Base-by-base conservation (phyloP, 768 basidiomycete species). In the Agrocybe chaxingu region DNA sequence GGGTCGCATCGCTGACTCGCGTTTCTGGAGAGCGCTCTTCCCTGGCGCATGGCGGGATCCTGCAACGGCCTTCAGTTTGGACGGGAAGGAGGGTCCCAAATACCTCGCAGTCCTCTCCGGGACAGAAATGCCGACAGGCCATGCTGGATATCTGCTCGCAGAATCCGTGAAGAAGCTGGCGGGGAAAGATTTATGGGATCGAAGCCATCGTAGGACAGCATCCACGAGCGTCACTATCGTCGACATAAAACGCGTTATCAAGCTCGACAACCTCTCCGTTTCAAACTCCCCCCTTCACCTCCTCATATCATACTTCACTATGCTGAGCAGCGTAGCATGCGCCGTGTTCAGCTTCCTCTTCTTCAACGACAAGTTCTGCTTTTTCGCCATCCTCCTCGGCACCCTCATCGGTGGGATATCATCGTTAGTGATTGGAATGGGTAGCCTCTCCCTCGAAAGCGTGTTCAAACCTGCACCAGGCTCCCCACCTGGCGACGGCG, bases 51-150 rank as follows among this genome's bases (percentile, higher is more conserved):
- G 19, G 29, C 43, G 45, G 19, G 53, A 54, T 8, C 53, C 53
- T 30, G 48, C 53, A 3, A 42, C 16, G 29, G 46, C 43, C 6
- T 50, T 54, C 29, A 41, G 45, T 1, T 45, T 54, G 53, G 48
- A 54, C 32, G 53, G 53, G 10, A 54, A 54, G 45, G 45, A 54
- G 16, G 53, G 53, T 16, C 53, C 53, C 16, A 30, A 37, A 18
- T 54, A 54, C 16, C 43, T 50, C 8, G 53, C 43, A 10, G 48
- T 54, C 18, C 38, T 49, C 10, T 46, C 44, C 0, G 53, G 53
- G 16, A 54, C 53, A 13, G 37, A 54, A 12, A 46, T 54, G 33
- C 45, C 44, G 4, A 49, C 48, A 3, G 53, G 53, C 32, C 43
- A 49, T 45, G 46, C 43, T 19, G 53, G 53, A 13, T 47, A 47